A percentile compares a stretch with the other conserved stretches of the same genome.
Conservation (phyloP, 306 rosid genomes). For the Cicer judaicum region DNA sequence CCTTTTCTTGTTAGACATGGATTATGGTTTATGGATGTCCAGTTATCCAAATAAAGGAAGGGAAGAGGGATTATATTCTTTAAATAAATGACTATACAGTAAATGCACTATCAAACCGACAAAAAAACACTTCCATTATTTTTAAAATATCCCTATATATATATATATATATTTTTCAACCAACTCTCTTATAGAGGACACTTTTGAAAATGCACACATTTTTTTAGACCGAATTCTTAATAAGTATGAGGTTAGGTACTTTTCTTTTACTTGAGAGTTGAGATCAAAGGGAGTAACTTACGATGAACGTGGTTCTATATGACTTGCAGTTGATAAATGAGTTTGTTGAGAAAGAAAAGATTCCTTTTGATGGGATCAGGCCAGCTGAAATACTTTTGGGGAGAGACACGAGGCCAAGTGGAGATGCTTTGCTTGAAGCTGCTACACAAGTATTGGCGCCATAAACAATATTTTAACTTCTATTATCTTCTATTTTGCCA, state of each 20-base stretch:
- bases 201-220: not conserved
- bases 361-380: slow-evolving; percentile 54
- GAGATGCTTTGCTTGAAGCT: slow-evolving; percentile 77
- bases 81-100: too few relatives aligned
- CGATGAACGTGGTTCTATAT: slow-evolving; percentile 26
- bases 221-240: not conserved
- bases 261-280: not conserved
- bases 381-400: slow-evolving; percentile 68
- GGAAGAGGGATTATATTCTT: too few relatives aligned
- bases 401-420: slow-evolving; percentile 97
- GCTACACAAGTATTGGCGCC: slow-evolving; percentile 65
- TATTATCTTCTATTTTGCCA: not conserved
- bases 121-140: too few relatives aligned
- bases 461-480: slow-evolving; percentile 24
- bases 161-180: not conserved
- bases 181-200: not conserved
- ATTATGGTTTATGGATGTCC: too few relatives aligned
- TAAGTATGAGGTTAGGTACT: not conserved
- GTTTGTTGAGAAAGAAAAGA: slow-evolving; percentile 66
- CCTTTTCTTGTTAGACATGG: too few relatives aligned
- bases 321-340: slow-evolving; percentile 62
- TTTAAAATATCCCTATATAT: not conserved
- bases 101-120: too few relatives aligned
- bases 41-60: too few relatives aligned
- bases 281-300: not conserved